Percentiles rank a stretch among this genome's conserved stretches.
These are phyloP conservation scores for Sporothrix phasma DNA, from an alignment of 2,329 filamentous ascomycete genomes.

Conservation along the genomic window DNA sequence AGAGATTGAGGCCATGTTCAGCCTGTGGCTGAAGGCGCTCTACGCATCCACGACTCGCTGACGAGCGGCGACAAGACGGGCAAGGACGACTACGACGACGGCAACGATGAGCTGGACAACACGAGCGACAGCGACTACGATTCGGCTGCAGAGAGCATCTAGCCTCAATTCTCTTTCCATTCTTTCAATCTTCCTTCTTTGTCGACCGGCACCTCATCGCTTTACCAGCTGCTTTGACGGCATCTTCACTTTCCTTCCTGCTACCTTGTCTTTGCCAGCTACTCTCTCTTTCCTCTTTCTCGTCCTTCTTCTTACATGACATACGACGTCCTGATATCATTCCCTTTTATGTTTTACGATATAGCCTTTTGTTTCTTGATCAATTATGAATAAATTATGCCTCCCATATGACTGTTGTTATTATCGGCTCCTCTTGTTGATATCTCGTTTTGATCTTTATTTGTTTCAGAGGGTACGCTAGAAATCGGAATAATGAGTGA, in stretches of 20 bases:
- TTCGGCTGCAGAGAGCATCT: slow-evolving; percentile 13
- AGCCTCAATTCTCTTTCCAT: neutral
- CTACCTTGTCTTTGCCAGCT: neutral
- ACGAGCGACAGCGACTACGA: slow-evolving; percentile 29
- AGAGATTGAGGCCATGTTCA: slow-evolving; percentile 35
- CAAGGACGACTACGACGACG: slow-evolving; percentile 20
- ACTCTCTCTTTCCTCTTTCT: neutral
- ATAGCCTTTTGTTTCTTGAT: neutral
- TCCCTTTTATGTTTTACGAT: neutral
- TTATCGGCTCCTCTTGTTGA: too few relatives aligned
- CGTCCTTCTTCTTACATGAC: neutral
- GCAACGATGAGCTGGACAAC: slow-evolving; percentile 14
- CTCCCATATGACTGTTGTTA: too few relatives aligned
- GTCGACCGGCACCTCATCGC: too few relatives aligned
- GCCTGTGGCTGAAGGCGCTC: slow-evolving; percentile 41
- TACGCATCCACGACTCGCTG: slow-evolving; percentile 37
- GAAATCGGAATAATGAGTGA: too few relatives aligned
- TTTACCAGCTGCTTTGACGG: neutral
- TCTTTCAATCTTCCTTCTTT: too few relatives aligned
- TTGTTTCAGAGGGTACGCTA: too few relatives aligned
- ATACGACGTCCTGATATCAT: neutral
- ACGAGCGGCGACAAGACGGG: neutral
- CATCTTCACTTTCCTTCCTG: too few relatives aligned
- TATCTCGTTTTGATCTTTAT: too few relatives aligned
- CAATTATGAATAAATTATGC: neutral